Base-by-base conservation (phyloP, 176 grass and related monocot species). In the Dendrocalamus sinicus region DNA sequence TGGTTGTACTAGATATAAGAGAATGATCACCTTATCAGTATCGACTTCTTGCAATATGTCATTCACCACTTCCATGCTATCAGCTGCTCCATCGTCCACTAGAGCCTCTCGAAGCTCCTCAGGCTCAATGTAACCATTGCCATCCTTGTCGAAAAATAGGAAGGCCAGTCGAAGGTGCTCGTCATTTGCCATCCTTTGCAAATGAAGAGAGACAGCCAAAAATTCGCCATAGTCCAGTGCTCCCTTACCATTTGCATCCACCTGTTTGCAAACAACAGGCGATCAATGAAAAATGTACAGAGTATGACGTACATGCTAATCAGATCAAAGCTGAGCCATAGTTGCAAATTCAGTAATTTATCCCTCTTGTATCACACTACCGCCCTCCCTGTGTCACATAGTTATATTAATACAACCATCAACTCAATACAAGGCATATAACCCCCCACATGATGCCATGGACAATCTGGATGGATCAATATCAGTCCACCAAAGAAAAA, bases 21-120 rank as follows among this genome's bases (percentile, higher is more conserved):
- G 70, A 70, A 73, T 70, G 63, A 11, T 64, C 58, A 96, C 96
- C 96, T 96, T 99, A 82, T 99, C 96, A 20, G 94, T 96, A 75
- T 99, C 96, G 17, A 99, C 96, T 90, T 99, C 96, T 72, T 96
- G 94, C 81, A 99, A 82, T 81, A 99, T 94, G 88, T 99, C 96
- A 8, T 96, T 96, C 67, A 89, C 96, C 23, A 94, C 85, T 72
- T 99, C 96, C 94, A 94, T 96, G 90, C 87, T 91, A 81, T 99
- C 96, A 68, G 70, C 64, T 67, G 88, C 78, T 28, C 96, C 96
- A 73, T 99, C 96, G 24, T 99, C 96, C 61, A 65, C 48, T 2
- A 99, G 90, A 43, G 96, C 96, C 75, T 88, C 90, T 20, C 83
- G 90, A 62, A 99, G 93, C 82, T 99, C 96, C 76, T 96, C 92